These are phyloP conservation scores for Thermochaetoides dissita DNA, from an alignment of 2,329 filamentous ascomycete genomes.

Conservation along the genomic window DNA sequence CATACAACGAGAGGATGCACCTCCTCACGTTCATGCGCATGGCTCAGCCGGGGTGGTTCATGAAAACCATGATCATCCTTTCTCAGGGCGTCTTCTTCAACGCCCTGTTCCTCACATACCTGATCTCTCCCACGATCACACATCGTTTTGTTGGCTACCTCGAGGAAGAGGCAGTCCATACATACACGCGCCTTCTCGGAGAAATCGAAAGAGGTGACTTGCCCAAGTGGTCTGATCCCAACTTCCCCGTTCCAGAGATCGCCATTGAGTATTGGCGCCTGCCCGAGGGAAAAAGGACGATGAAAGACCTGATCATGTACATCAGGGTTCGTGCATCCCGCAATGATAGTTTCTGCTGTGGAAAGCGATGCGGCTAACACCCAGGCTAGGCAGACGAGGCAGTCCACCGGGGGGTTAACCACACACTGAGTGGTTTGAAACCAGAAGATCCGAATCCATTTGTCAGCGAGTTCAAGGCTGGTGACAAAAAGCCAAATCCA, in stretches of 20 bases:
- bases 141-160: constrained; percentile 95
- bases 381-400: constrained; percentile 41
- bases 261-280: constrained; percentile 90
- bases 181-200: constrained; percentile 77
- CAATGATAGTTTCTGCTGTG: not conserved
- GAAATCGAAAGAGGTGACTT: constrained; percentile 78
- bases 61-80: constrained; percentile 79
- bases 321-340: constrained; percentile 38
- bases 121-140: constrained; percentile 72
- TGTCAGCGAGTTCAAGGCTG: constrained; percentile 65
- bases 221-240: constrained; percentile 59
- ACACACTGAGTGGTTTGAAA: constrained; percentile 79
- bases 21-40: constrained; percentile 74
- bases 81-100: constrained; percentile 98
- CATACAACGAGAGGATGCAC: constrained; percentile 89
- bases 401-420: constrained; percentile 87
- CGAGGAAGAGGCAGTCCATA: constrained; percentile 92
- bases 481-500: constrained; percentile 48
- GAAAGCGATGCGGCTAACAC: not conserved
- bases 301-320: constrained; percentile 78
- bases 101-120: constrained; percentile 75
- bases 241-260: constrained; percentile 71
- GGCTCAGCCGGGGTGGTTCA: constrained; percentile 65
- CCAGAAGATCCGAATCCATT: constrained; percentile 91
- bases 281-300: constrained; percentile 66